Evolutionary conservation across 768 basidiomycete species (phyloP), one percentile per base, ranked within the genome.

Genomic region (Podaxis pistillaris): DNA sequence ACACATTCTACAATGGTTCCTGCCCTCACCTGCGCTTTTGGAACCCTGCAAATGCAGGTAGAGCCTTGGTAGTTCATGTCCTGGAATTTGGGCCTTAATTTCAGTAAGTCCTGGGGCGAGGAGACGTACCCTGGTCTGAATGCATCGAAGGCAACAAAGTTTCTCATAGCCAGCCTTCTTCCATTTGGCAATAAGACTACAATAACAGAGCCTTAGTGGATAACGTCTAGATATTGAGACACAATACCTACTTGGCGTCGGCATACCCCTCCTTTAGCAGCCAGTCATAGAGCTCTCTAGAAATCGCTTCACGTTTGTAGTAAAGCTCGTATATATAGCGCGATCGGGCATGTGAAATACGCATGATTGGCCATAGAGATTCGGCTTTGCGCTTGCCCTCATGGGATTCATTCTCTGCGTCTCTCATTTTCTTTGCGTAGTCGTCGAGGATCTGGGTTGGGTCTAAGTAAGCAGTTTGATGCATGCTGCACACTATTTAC

Each of bases 31-130:
- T 95, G 90, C 4, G 93, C 89, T 73, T 98, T 99, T 3, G 97
- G 97, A 55, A 98, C 96, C 65, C 97, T 85, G 74, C 97, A 99
- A 52, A 99, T 91, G 75, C 97, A 99, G 36, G 97, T 97, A 22
- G 94, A 96, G 11, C 96, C 97, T 79, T 95, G 91, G 71, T 98
- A 98, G 77, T 98, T 98, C 96, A 98, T 98, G 74, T 98, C 97
- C 94, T 96, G 63, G 2, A 56, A 28, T 65, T 58, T 13, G 40
- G 17, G 17, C 28, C 19, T 50, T 50, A 49, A 22, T 19, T 17
- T 28, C 51, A 40, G 11, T 63, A 17, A 52, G n/a, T 13, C 55
- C 15, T 2, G 55, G 19, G 64, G 47, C 28, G 15, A 63, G 26
- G 36, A 63, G 60, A 65, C 66, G 55, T 67, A 90, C 94, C 78